phyloP scores from a whole-genome alignment of 192 early-diverging fungal species.

The Rhizophagus sp. region DNA sequence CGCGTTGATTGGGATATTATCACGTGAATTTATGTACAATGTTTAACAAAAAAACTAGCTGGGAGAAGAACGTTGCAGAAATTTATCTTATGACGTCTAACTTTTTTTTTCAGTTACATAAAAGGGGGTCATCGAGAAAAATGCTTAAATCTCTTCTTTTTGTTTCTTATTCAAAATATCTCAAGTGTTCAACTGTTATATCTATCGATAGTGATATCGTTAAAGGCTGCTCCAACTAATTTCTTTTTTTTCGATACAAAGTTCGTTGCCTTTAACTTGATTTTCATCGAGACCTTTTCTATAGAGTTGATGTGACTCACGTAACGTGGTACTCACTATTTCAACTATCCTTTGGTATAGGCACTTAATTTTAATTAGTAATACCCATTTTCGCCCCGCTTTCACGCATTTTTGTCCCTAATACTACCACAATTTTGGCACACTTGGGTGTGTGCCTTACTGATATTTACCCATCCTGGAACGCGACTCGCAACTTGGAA shows the following conservation, averaged over 20 bases:
- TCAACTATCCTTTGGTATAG: neutral
- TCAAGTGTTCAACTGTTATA: neutral
- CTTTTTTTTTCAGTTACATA: neutral
- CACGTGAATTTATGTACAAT: neutral
- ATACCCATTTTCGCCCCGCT: neutral
- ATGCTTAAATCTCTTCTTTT: neutral
- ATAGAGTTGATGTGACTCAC: neutral
- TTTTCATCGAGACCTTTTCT: neutral
- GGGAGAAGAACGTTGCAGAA: neutral
- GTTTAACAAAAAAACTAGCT: neutral
- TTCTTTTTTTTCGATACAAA: neutral
- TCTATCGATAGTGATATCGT: neutral
- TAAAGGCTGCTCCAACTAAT: neutral
- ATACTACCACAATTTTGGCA: conserved; percentile 17
- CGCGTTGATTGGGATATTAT: neutral
- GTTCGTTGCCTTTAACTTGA: neutral
- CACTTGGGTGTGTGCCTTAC: conserved; percentile 30
- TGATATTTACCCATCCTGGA: conserved; percentile 33
- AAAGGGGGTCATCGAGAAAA: neutral
- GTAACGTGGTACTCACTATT: neutral
- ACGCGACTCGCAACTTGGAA: conserved; percentile 35
- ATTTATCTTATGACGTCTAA: neutral
- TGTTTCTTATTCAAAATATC: neutral
- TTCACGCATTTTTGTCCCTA: neutral
- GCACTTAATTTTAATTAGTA: neutral